Evolutionary conservation across 2,329 filamentous ascomycete genomes (phyloP), one percentile per base, ranked within the genome.

Genomic region (Penicillium sp.): DNA sequence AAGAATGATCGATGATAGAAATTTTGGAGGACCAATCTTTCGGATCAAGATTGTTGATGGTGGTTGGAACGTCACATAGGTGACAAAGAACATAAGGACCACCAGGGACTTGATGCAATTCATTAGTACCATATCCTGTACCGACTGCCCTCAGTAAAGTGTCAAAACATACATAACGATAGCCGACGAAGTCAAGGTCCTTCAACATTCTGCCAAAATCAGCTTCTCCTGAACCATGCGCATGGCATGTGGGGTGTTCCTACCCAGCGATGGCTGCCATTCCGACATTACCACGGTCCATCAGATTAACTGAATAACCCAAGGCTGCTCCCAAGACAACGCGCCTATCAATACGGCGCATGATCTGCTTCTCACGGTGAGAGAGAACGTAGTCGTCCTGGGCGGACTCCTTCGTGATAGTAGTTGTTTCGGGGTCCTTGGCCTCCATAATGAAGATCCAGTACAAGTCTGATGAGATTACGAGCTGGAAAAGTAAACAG

Each of bases 1-100:
- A 6, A 76, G 58, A 1, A 72, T 72, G 36, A 79, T 76, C 2
- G 50, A 55, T 0, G 71, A 69, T 5, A 76, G 63, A 55, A 75
- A 75, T 9, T 73, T 62, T 6, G 77, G 68, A 16, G 77, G 77
- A 9, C 77, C 77, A 31, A 80, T 57, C 46, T 77, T 77, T 7
- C 76, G 75, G 16, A 74, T 70, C 35, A 80, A 69, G 39, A 77
- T 65, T 2, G 75, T 78, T 27, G 75, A 72, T 0, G 77, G 75
- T 0, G 74, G 72, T 47, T 80, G 77, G 62, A 78, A 79, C 40
- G 77, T 58, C 31, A 78, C 71, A 58, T 79, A 79, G 19, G 77
- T 76, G 44, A 71, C 75, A 62, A 79, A 80, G 69, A 79, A 80
- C 55, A 79, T 74, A 3, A 79, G 69, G 11, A 77, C 54, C 13